Percentiles rank a stretch among this genome's conserved stretches.
Conservation (phyloP, 768 basidiomycete species). For the Amanita inopinata region DNA sequence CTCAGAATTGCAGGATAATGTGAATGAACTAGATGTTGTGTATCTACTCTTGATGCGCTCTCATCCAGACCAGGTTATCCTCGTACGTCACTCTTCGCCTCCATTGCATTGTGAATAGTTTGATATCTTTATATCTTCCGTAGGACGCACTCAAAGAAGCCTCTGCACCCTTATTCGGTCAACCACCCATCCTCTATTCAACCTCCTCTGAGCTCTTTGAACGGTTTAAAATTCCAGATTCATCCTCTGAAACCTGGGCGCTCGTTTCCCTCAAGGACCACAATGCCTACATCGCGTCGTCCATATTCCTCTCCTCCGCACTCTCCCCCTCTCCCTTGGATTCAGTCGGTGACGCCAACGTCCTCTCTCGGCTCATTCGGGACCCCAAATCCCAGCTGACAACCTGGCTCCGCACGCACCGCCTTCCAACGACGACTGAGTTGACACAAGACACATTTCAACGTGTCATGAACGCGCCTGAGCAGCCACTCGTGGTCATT, state of each 20-base stretch:
- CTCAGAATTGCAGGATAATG: constrained; percentile 27
- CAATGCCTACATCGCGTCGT: constrained; percentile 35
- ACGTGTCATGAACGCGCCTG: constrained; percentile 74
- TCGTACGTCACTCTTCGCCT: constrained; percentile 19
- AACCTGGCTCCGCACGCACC: constrained; percentile 57
- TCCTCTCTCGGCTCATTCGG: neutral
- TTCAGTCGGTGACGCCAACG: neutral
- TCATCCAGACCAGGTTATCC: constrained; percentile 19
- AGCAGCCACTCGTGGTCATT: constrained; percentile 71
- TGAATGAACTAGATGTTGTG: constrained; percentile 39
- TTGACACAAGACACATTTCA: constrained; percentile 76
- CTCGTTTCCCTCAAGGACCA: constrained; percentile 62
- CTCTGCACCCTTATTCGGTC: constrained; percentile 34
- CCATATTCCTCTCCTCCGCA: constrained; percentile 29
- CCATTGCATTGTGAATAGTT: neutral
- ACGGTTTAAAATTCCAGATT: constrained; percentile 25
- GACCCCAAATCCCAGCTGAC: constrained; percentile 19
- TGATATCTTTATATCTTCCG: constrained; percentile 4
- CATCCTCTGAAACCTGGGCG: constrained; percentile 36
- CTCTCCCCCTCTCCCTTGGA: constrained; percentile 15
- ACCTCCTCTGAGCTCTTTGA: constrained; percentile 26
- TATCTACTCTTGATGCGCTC: constrained; percentile 47
- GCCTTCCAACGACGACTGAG: constrained; percentile 65
- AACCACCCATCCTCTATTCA: constrained; percentile 34
- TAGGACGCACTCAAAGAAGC: constrained; percentile 29